Percentiles rank a stretch among this genome's conserved stretches.
These are phyloP conservation scores for Paraurostyla sp. DNA, from an alignment of 73 alveolate genomes.

Conservation along the genomic window DNA sequence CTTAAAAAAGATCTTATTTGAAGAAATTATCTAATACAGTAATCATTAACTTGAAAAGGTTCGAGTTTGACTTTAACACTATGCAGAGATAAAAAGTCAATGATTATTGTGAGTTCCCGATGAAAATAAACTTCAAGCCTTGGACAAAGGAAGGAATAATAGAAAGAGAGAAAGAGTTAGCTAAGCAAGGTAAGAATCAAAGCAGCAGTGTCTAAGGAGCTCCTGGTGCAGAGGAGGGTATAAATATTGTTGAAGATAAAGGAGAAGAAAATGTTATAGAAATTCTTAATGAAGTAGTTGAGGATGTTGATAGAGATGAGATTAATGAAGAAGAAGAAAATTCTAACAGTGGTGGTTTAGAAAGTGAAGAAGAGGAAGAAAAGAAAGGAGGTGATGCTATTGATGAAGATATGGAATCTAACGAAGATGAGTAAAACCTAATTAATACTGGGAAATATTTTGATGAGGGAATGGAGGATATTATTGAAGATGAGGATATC, in stretches of 20 bases:
- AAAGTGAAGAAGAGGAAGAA: constrained; percentile 50
- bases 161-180: constrained; percentile 70
- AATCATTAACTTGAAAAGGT: constrained; percentile 89
- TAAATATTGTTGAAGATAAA: neutral
- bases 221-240: constrained; percentile 47
- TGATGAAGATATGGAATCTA: constrained; percentile 52
- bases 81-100: constrained; percentile 93
- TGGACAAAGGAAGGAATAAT: constrained; percentile 89
- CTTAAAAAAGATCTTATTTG: constrained; percentile 81
- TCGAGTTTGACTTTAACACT: constrained; percentile 89
- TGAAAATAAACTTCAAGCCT: constrained; percentile 86
- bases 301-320: constrained; percentile 35
- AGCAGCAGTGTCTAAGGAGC: constrained; percentile 35
- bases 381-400: constrained; percentile 53
- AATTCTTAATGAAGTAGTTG: constrained; percentile 4
- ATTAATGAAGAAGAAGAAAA: constrained; percentile 17
- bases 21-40: constrained; percentile 83
- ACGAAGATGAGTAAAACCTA: constrained; percentile 1
- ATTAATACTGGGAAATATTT: constrained; percentile 33
- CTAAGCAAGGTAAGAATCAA: constrained; percentile 7
- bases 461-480: constrained; percentile 44
- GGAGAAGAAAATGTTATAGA: constrained; percentile 12
- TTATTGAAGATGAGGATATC: constrained; percentile 20
- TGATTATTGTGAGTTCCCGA: constrained; percentile 97
- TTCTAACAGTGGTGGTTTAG: neutral